Percentiles rank a stretch among this genome's conserved stretches.
These are phyloP conservation scores for Prunus persica DNA, from an alignment of 306 rosid genomes.

Conservation along the genomic window DNA sequence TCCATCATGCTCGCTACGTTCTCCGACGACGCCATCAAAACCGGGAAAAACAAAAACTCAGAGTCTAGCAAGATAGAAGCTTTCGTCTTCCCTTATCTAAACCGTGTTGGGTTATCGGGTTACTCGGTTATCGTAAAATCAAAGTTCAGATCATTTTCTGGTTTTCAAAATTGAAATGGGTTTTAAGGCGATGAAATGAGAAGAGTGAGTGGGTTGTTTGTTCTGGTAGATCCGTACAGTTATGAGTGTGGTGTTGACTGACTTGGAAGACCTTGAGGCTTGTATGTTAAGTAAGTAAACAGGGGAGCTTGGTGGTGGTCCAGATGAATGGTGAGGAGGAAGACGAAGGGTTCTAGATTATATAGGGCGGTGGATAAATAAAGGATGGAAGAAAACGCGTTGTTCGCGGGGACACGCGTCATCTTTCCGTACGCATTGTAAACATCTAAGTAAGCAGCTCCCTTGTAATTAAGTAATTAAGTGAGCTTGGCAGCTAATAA, in stretches of 20 bases:
- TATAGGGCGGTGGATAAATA: slow-evolving; percentile 49
- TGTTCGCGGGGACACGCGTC: slow-evolving; percentile 70
- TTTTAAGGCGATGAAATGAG: neutral
- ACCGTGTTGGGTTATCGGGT: too few species aligned
- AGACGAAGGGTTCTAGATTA: neutral
- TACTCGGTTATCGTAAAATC: neutral
- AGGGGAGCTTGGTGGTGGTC: neutral
- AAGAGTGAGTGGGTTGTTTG: neutral
- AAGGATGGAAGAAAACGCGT: slow-evolving; percentile 67
- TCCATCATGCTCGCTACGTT: slow-evolving; percentile 46
- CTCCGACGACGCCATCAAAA: slow-evolving; percentile 56
- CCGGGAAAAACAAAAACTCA: neutral
- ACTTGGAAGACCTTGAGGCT: neutral
- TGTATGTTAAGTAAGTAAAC: neutral
- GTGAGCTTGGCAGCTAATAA: neutral
- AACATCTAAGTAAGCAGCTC: neutral
- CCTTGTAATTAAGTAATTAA: neutral
- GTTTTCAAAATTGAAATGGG: neutral
- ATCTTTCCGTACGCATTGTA: slow-evolving; percentile 30
- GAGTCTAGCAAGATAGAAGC: neutral
- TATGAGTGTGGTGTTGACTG: neutral
- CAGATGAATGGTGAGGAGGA: neutral
- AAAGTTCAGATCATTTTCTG: neutral
- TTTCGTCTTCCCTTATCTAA: neutral
- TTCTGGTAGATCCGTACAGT: too few species aligned